A percentile compares a stretch with the other conserved stretches of the same genome.
phyloP scores from a whole-genome alignment of 371 early-diverging fungal genomes.

The Saksenaea oblongispora region DNA sequence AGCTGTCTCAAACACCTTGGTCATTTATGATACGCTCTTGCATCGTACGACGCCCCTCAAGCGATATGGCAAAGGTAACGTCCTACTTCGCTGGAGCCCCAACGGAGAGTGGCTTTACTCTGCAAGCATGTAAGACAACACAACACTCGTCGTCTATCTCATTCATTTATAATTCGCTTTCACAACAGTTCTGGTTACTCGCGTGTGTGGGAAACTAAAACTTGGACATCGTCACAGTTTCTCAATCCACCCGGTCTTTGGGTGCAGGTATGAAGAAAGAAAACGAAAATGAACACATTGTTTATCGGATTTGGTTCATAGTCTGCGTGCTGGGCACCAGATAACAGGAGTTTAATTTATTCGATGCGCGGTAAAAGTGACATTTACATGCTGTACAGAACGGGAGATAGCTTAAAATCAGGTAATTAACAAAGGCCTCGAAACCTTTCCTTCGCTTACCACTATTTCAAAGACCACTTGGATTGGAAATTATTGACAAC shows the following conservation, averaged over 20 bases:
- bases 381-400: constrained; percentile 27
- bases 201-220: constrained; percentile 45
- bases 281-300: neutral
- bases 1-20: constrained; percentile 21
- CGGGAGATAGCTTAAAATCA: constrained; percentile 11
- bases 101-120: constrained; percentile 44
- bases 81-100: constrained; percentile 47
- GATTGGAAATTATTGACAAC: constrained; percentile 14
- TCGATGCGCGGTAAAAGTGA: constrained; percentile 41
- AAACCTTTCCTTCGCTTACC: too few species aligned
- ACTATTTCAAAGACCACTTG: neutral
- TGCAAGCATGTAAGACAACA: constrained; percentile 32
- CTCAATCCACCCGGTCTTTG: constrained; percentile 43
- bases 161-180: neutral
- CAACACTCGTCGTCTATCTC: neutral
- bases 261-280: constrained; percentile 30
- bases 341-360: constrained; percentile 36
- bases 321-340: constrained; percentile 51
- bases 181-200: constrained; percentile 24
- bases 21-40: constrained; percentile 36
- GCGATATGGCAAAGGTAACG: constrained; percentile 37
- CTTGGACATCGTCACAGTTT: constrained; percentile 34
- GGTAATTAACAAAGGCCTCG: neutral
- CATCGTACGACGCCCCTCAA: constrained; percentile 31
- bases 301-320: neutral